Base-by-base conservation (phyloP, 1,284 basidiomycete genomes). In the Tilletiopsis washingtonensis region DNA sequence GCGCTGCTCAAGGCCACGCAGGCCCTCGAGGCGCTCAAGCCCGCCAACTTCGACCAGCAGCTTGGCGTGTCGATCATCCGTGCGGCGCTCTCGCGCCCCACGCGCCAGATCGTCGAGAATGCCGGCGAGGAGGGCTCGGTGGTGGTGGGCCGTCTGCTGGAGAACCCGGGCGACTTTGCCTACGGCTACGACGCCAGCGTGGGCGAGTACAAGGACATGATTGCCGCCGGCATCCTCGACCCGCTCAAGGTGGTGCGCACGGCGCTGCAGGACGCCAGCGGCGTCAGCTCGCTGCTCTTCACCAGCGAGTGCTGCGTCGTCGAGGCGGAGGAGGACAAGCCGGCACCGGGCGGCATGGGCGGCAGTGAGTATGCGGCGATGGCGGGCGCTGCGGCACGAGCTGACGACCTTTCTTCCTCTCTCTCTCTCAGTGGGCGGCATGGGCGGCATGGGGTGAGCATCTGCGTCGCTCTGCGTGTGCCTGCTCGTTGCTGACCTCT, bases 31-130 rank as follows among this genome's bases (percentile, higher is more conserved):
- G 78, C 80, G 43, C 82, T 96, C 64, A 75, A 81, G 39, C 87
- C 88, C 3, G 78, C 79, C 75, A 97, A 97, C 87, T 97, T 97
- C 74, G 93, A 98, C 79, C 91, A 97, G 74, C 85, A 91, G 73
- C 85, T 97, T 49, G 93, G 93, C 73, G 88, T 98, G 37, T 82
- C 83, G 54, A 96, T 97, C 76, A 89, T 97, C 76, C 83, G 84
- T 49, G 83, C 86, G 21, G 91, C 91, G 21, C 78, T 98, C 51
- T 84, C 84, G 36, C 81, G 84, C 59, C 76, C 76, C 4, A 81
- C 86, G 17, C 85, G 90, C 52, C 88, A 86, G 15, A 98, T 98
- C 74, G 81, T 93, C 58, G 82, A 82, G 74, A 97, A 98, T 74
- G 91, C 93, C 5, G 93, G 91, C 43, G 91, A 96, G 77, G 93